Evolutionary conservation across 164 flowering plant species (phyloP).

Genomic region (Malania oleifera): DNA sequence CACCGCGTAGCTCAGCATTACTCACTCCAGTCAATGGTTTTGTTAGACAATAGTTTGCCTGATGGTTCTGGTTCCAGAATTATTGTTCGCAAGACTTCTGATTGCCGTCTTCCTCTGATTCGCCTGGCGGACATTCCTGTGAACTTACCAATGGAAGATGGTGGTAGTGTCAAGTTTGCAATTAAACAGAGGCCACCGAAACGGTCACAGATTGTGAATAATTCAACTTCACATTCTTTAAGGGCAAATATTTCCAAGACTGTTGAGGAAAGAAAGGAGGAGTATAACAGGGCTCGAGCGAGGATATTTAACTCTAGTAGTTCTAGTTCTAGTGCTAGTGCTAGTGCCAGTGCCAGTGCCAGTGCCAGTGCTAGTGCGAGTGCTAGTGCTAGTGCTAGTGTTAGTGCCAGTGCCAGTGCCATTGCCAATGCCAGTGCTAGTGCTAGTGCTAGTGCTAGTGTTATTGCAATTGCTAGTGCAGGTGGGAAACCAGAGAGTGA

Average conservation of each 20-base stretch:
- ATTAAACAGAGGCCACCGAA: slow-evolving; percentile 89
- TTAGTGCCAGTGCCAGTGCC: too few relatives aligned
- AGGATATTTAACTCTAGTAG: slow-evolving; percentile 69
- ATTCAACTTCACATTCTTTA: slow-evolving; percentile 37
- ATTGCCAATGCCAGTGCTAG: too few relatives aligned
- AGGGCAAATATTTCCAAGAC: slow-evolving; percentile 59
- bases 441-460: too few relatives aligned
- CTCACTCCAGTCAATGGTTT: slow-evolving; percentile 80
- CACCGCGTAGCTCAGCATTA: slow-evolving; percentile 99
- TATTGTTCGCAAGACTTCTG: slow-evolving; percentile 74
- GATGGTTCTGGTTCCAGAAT: slow-evolving; percentile 88
- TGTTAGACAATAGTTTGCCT: slow-evolving; percentile 57
- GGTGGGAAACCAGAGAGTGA: slow-evolving; percentile 47
- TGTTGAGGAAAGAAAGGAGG: slow-evolving; percentile 97
- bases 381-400: too few relatives aligned
- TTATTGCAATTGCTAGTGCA: too few relatives aligned
- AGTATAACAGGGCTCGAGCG: slow-evolving; percentile 90
- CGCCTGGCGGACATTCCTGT: slow-evolving; percentile 91
- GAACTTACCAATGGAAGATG: slow-evolving; percentile 61
- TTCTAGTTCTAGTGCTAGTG: slow-evolving; percentile 10
- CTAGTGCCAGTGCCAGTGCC: too few relatives aligned
- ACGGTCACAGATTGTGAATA: slow-evolving; percentile 22
- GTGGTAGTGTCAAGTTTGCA: slow-evolving; percentile 59
- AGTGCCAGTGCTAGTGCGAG: too few relatives aligned
- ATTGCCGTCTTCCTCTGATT: slow-evolving; percentile 54